These are phyloP conservation scores for Tetrapyrgos nigripes DNA, from an alignment of 1,284 basidiomycete species.

Conservation along the genomic window DNA sequence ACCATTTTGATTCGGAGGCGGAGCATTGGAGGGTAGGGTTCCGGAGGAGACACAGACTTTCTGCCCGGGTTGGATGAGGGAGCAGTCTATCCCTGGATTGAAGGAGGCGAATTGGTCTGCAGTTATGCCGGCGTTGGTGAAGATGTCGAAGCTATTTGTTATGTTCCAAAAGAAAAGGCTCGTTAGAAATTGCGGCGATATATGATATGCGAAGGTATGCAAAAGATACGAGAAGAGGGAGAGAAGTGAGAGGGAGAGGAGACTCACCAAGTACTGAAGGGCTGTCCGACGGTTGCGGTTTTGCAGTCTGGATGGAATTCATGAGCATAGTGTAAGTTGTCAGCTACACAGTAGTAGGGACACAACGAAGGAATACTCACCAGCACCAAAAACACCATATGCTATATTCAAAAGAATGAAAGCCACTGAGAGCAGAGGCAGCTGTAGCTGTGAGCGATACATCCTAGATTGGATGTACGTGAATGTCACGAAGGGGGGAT, in stretches of 20 bases:
- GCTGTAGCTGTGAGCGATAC: no score
- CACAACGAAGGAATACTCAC: no score
- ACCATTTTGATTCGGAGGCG: conserved; percentile 14
- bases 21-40: conserved; percentile 17
- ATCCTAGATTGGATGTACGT: no score
- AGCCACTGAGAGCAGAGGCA: no score
- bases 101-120: conserved; percentile 6
- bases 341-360: no score
- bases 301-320: conserved; percentile 8
- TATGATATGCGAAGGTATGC: neutral
- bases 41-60: conserved; percentile 12
- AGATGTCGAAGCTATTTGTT: conserved; percentile 9
- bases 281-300: conserved; percentile 10
- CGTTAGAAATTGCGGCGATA: no score
- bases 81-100: conserved; percentile 15
- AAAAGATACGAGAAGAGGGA: neutral
- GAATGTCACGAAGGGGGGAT: no score
- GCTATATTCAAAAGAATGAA: no score
- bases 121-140: conserved; percentile 8
- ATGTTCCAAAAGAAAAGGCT: no score
- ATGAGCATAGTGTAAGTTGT: neutral
- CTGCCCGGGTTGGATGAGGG: conserved; percentile 3
- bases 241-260: neutral
- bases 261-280: conserved; percentile 7
- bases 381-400: no score